Percentiles rank a stretch among this genome's conserved stretches.
Conservation (phyloP, 2,329 filamentous ascomycete species). For the Hirsutella minnesotensis region DNA sequence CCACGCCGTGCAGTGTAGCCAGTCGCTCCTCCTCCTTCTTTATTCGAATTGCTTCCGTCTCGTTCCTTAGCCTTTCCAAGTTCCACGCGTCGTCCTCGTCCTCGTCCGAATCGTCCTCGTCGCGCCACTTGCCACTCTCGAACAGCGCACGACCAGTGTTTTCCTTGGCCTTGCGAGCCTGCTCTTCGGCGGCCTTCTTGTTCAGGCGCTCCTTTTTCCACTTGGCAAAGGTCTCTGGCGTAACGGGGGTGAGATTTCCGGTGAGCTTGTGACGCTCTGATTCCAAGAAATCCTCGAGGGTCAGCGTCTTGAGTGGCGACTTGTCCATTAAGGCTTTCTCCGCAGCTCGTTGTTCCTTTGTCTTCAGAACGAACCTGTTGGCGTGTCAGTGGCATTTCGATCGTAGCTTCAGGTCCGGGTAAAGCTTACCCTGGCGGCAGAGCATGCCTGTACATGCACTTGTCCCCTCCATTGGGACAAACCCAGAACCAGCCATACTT, state of each 20-base stretch:
- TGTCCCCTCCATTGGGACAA: constrained; percentile 90
- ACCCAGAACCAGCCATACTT: constrained; percentile 99
- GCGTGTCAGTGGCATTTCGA: constrained; percentile 11
- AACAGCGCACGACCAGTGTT: constrained; percentile 91
- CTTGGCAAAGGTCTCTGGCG: constrained; percentile 80
- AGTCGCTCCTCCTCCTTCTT: constrained; percentile 68
- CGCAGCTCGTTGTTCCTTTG: constrained; percentile 87
- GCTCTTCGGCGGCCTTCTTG: constrained; percentile 92
- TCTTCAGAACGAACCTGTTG: constrained; percentile 83
- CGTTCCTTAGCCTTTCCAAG: constrained; percentile 65
- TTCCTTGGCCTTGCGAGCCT: constrained; percentile 84
- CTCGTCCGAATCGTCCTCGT: constrained; percentile 50
- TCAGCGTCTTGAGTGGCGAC: constrained; percentile 85
- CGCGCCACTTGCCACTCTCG: constrained; percentile 88
- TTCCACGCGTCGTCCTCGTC: constrained; percentile 66
- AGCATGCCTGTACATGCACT: constrained; percentile 98
- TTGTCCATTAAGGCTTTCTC: constrained; percentile 97
- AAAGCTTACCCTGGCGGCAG: constrained; percentile 76
- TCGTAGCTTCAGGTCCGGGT: background rate
- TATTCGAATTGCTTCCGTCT: constrained; percentile 67
- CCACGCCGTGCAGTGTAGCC: constrained; percentile 17
- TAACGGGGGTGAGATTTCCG: constrained; percentile 86
- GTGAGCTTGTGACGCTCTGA: constrained; percentile 92
- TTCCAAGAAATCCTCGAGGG: constrained; percentile 93
- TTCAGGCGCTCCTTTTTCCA: constrained; percentile 93